A percentile compares a stretch with the other conserved stretches of the same genome.
phyloP scores from a whole-genome alignment of 2,329 filamentous ascomycete genomes.

The Fusarium sp. region DNA sequence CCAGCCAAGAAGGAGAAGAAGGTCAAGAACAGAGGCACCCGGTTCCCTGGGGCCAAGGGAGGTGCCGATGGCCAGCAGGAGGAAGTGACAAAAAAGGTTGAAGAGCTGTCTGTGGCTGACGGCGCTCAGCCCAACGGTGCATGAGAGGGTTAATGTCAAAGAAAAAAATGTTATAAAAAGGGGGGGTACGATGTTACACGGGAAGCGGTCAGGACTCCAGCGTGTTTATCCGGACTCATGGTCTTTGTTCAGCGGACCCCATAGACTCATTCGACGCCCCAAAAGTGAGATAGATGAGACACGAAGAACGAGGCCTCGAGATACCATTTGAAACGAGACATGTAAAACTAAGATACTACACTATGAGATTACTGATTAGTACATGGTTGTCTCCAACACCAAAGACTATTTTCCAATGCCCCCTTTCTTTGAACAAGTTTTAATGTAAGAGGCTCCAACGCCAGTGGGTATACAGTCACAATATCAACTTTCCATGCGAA shows the following conservation, averaged over 20 bases:
- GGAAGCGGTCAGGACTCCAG: neutral
- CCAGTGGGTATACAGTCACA: constrained; percentile 1
- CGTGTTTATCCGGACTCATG: neutral
- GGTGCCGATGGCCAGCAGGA: constrained; percentile 11
- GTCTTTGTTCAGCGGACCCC: neutral
- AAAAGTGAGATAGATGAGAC: neutral
- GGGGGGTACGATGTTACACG: neutral
- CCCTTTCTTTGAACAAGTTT: neutral
- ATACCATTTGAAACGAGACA: neutral
- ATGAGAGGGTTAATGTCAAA: constrained; percentile 10
- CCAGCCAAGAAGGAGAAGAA: constrained; percentile 79
- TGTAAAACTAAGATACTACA: neutral
- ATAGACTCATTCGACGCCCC: neutral
- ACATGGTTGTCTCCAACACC: neutral
- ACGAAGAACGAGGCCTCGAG: neutral
- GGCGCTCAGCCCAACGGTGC: constrained; percentile 15
- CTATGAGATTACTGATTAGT: constrained; percentile 27
- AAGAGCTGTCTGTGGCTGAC: constrained; percentile 29
- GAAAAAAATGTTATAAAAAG: neutral
- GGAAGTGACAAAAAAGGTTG: constrained; percentile 24
- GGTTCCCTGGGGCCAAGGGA: constrained; percentile 63
- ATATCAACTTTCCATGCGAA: neutral
- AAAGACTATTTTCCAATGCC: neutral
- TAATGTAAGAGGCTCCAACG: neutral
- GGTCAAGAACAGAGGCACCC: constrained; percentile 79